These are phyloP conservation scores for Heterobasidion annosum DNA, from an alignment of 1,284 basidiomycete species.

Conservation along the genomic window DNA sequence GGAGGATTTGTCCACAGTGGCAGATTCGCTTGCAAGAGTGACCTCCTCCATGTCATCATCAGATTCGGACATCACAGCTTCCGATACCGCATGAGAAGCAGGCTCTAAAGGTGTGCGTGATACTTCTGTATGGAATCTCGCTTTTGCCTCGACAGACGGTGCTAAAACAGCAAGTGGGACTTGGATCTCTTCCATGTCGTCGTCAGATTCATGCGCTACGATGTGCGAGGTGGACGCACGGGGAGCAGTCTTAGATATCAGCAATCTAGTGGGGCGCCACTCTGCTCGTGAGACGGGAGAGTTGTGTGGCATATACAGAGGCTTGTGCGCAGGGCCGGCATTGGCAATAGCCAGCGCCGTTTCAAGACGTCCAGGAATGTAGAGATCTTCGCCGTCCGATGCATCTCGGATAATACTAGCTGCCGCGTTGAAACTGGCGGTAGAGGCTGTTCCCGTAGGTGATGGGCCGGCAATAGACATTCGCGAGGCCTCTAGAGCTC, in stretches of 20 bases:
- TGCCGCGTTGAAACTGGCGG: conserved; percentile 6
- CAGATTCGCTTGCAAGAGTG: not conserved
- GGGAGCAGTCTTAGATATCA: not conserved
- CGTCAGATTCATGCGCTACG: conserved; percentile 21
- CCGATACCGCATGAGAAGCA: not conserved
- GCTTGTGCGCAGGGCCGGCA: conserved; percentile 29
- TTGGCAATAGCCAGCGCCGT: conserved; percentile 58
- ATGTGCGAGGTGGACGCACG: not conserved
- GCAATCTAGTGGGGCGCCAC: not conserved
- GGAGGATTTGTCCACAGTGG: too few relatives aligned
- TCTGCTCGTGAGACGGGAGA: not conserved
- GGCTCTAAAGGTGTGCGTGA: not conserved
- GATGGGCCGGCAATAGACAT: conserved; percentile 3
- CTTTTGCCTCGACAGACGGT: not conserved
- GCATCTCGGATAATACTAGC: not conserved
- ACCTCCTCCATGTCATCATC: not conserved
- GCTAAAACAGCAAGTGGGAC: not conserved
- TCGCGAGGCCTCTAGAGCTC: conserved; percentile 22
- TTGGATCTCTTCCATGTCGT: conserved; percentile 37
- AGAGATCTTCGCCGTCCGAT: conserved; percentile 28
- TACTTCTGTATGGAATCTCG: not conserved
- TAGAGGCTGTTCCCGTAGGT: conserved; percentile 10
- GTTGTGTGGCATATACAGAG: conserved; percentile 5
- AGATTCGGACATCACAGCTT: not conserved
- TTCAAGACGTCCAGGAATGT: conserved; percentile 45